phyloP scores from a whole-genome alignment of 2,329 filamentous ascomycete species.

The Colletotrichum orchidophilum region DNA sequence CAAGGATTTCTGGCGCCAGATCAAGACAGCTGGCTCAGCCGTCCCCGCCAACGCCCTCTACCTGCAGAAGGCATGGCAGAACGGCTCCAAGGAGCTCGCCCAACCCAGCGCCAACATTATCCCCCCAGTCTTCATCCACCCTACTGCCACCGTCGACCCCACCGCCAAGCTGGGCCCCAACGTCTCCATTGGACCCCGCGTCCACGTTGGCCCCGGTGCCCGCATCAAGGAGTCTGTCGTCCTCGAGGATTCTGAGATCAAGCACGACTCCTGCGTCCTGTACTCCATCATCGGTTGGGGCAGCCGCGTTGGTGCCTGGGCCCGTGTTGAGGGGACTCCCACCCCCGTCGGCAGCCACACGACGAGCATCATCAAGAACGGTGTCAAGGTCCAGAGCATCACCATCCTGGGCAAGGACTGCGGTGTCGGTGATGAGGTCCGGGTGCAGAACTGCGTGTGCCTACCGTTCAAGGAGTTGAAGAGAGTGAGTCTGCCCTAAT shows the following conservation, averaged over 20 bases:
- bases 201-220: conserved; percentile 82
- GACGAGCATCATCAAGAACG: conserved; percentile 96
- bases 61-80: conserved; percentile 91
- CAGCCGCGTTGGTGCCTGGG: conserved; percentile 97
- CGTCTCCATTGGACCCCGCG: conserved; percentile 94
- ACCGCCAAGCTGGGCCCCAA: conserved; percentile 97
- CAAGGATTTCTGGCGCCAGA: conserved; percentile 99
- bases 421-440: conserved; percentile 89
- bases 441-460: conserved; percentile 98
- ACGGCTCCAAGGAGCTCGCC: conserved; percentile 81
- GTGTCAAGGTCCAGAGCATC: conserved; percentile 97
- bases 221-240: conserved; percentile 97
- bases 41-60: conserved; percentile 97
- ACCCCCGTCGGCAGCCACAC: conserved; percentile 88
- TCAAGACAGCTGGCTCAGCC: conserved; percentile 97
- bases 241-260: conserved; percentile 93
- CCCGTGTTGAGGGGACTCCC: conserved; percentile 93
- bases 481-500: conserved; percentile 69
- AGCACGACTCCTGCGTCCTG: conserved; percentile 94
- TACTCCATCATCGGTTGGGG: conserved; percentile 98
- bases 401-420: conserved; percentile 98
- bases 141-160: conserved; percentile 87
- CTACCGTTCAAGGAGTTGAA: conserved; percentile 98
- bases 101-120: conserved; percentile 87
- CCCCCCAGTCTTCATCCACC: conserved; percentile 94